A percentile compares a stretch with the other conserved stretches of the same genome.
Conservation (phyloP, 768 basidiomycete genomes). For the Arthromyces matolae region DNA sequence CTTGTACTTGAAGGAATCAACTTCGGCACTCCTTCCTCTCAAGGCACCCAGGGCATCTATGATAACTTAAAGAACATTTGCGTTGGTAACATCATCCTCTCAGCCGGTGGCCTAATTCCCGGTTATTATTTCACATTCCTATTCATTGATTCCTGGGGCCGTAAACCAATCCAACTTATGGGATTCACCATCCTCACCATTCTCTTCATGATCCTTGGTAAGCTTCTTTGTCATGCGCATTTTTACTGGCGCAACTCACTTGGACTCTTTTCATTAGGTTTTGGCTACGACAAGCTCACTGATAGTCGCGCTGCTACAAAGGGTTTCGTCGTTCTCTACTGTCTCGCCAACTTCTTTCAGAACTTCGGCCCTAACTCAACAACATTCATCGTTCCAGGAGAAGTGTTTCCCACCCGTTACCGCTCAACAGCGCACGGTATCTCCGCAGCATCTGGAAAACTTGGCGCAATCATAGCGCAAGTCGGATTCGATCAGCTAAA, state of each 20-base stretch:
- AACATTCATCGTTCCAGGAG: conserved; percentile 78
- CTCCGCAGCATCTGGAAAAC: conserved; percentile 77
- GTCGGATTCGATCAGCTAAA: conserved; percentile 67
- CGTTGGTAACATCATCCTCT: conserved; percentile 72
- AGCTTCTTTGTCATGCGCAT: conserved; percentile 13
- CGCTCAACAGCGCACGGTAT: conserved; percentile 83
- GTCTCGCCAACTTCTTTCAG: conserved; percentile 83
- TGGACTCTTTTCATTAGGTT: conserved; percentile 44
- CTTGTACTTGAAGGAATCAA: conserved; percentile 72
- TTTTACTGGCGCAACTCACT: neutral
- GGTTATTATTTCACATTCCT: conserved; percentile 66
- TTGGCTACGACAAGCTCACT: conserved; percentile 57
- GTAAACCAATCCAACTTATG: conserved; percentile 77
- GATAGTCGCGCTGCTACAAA: conserved; percentile 38
- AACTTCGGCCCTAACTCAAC: conserved; percentile 83
- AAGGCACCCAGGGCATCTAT: conserved; percentile 42
- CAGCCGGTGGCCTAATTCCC: conserved; percentile 75
- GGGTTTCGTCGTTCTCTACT: conserved; percentile 80
- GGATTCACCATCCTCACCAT: conserved; percentile 66
- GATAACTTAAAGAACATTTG: conserved; percentile 58
- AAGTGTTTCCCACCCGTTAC: conserved; percentile 85
- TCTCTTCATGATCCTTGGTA: conserved; percentile 59
- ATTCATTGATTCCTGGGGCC: conserved; percentile 73
- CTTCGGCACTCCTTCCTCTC: conserved; percentile 47
- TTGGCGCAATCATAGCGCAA: conserved; percentile 79